Percentiles rank a stretch among this genome's conserved stretches.
phyloP scores from a whole-genome alignment of 306 rosid species.

The Begonia loranthoides region DNA sequence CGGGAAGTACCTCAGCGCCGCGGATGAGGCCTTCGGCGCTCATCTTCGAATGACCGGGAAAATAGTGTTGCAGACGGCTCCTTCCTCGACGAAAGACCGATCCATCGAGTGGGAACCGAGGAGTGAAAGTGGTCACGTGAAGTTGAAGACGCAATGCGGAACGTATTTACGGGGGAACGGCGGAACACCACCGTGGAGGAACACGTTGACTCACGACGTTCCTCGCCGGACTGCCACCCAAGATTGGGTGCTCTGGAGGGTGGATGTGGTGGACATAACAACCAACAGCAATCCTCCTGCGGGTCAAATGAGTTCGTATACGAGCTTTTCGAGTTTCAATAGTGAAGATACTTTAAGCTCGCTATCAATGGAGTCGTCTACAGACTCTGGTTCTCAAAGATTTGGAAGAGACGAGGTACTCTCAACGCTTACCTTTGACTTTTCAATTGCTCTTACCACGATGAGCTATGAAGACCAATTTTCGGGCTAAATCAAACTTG shows the following conservation, averaged over 20 bases:
- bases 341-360: too few relatives aligned
- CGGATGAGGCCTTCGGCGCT: slow-evolving; percentile 6
- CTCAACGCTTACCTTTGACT: too few relatives aligned
- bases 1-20: slow-evolving; percentile 27
- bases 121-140: slow-evolving; percentile 17
- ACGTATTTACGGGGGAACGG: slow-evolving; percentile 68
- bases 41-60: slow-evolving; percentile 19
- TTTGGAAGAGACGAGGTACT: too few relatives aligned
- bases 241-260: slow-evolving; percentile 72
- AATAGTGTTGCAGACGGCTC: slow-evolving; percentile 13
- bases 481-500: too few relatives aligned
- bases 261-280: slow-evolving; percentile 17
- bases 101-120: slow-evolving; percentile 29
- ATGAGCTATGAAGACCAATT: too few relatives aligned
- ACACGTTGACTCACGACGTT: slow-evolving; percentile 72
- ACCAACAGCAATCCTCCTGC: too few relatives aligned
- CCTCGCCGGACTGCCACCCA: slow-evolving; percentile 62
- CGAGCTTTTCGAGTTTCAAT: too few relatives aligned
- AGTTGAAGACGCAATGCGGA: slow-evolving; percentile 18
- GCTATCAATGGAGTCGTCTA: neutral
- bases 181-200: slow-evolving; percentile 82
- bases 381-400: neutral
- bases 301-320: too few relatives aligned
- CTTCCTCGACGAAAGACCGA: neutral
- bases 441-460: too few relatives aligned